Conservation (phyloP, 2,329 filamentous ascomycete species). For the Botrytis medusae region DNA sequence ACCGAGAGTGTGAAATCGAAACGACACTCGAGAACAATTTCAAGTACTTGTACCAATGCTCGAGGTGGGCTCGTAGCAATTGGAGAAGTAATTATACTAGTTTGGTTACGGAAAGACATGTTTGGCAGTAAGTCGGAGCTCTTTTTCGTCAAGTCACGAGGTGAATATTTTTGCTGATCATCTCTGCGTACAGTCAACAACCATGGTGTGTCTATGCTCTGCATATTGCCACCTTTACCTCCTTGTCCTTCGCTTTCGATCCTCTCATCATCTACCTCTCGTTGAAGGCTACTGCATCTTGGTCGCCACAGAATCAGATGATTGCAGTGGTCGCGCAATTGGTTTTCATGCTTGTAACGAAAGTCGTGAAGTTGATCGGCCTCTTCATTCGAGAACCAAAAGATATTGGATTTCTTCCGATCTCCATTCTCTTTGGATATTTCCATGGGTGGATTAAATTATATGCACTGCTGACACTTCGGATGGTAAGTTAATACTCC, state of each 20-base stretch:
- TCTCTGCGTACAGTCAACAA: conserved; percentile 63
- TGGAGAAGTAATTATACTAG: conserved; percentile 97
- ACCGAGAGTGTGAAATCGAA: conserved; percentile 85
- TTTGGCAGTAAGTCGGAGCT: conserved; percentile 74
- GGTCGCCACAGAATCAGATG: conserved; percentile 53
- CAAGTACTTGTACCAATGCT: conserved; percentile 90
- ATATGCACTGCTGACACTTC: conserved; percentile 78
- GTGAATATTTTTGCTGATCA: conserved; percentile 25
- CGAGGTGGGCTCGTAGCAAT: conserved; percentile 94
- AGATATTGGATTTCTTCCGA: conserved; percentile 75
- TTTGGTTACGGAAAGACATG: conserved; percentile 76
- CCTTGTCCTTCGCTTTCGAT: conserved; percentile 79
- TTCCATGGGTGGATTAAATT: conserved; percentile 92
- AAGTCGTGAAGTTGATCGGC: conserved; percentile 85
- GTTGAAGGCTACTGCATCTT: conserved; percentile 65
- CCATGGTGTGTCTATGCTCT: conserved; percentile 93
- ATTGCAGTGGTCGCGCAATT: conserved; percentile 62
- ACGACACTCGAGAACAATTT: conserved; percentile 87
- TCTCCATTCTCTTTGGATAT: conserved; percentile 90
- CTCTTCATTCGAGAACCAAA: conserved; percentile 82
- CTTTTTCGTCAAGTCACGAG: conserved; percentile 2
- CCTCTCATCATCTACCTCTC: conserved; percentile 68
- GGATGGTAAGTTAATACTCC: conserved; percentile 57
- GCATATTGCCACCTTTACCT: conserved; percentile 88
- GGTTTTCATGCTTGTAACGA: conserved; percentile 81